phyloP scores from a whole-genome alignment of 257 asterid species.

The Fraxinus excelsior region DNA sequence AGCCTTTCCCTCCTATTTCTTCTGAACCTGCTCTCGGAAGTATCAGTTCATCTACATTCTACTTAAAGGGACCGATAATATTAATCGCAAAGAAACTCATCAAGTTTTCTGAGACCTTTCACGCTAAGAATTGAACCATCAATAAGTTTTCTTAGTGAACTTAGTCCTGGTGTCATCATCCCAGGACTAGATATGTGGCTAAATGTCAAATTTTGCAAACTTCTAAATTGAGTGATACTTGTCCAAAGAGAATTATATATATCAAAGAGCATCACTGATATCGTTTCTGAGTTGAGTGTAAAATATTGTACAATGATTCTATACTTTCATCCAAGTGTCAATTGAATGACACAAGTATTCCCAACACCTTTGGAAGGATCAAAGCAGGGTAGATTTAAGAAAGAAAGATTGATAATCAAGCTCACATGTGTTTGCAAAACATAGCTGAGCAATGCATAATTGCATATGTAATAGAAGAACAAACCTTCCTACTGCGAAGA shows the following conservation, averaged over 20 bases:
- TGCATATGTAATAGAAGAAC: slow-evolving; percentile 14
- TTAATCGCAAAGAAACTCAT: background rate
- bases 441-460: background rate
- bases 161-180: background rate
- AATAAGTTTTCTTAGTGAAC: background rate
- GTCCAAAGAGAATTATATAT: background rate
- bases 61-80: background rate
- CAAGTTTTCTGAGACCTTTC: background rate
- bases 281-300: background rate
- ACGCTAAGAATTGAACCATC: background rate
- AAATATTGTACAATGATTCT: background rate
- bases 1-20: background rate
- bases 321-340: background rate
- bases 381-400: background rate
- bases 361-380: background rate
- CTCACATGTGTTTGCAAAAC: background rate
- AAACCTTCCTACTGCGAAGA: slow-evolving; percentile 92
- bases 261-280: background rate
- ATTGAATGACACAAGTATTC: slow-evolving; percentile 1
- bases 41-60: background rate
- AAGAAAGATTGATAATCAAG: background rate
- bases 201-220: background rate
- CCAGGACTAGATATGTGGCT: background rate
- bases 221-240: background rate
- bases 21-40: background rate